Conservation (phyloP, 805 yeast species). For the Wickerhamiella kurtzmanii region DNA sequence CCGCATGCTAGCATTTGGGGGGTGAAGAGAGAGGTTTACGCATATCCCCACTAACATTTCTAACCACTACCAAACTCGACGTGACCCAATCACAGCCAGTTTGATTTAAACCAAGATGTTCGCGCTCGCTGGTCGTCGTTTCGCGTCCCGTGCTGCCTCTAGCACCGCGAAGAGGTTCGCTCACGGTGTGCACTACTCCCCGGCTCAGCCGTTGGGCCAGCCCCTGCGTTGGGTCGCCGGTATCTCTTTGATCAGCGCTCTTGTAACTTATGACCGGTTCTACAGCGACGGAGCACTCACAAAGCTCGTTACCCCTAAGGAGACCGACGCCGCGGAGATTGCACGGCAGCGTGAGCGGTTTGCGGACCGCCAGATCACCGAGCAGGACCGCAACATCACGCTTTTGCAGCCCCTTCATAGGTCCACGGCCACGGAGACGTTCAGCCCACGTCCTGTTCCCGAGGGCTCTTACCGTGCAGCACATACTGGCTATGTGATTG, state of each 20-base stretch:
- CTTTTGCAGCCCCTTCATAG: slow-evolving; percentile 14
- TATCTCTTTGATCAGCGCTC: slow-evolving; percentile 11
- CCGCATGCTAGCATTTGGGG: slow-evolving; percentile 42
- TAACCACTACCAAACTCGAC: not conserved
- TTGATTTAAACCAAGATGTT: not conserved
- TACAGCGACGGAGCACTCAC: slow-evolving; percentile 17
- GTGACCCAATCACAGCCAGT: not conserved
- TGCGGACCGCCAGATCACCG: slow-evolving; percentile 13
- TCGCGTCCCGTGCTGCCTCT: not conserved
- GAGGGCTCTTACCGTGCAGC: slow-evolving; percentile 19
- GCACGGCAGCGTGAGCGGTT: slow-evolving; percentile 13
- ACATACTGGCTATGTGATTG: slow-evolving; percentile 18
- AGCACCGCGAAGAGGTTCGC: slow-evolving; percentile 1
- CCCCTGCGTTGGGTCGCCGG: slow-evolving; percentile 20
- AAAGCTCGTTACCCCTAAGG: slow-evolving; percentile 15
- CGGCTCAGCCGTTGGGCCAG: slow-evolving; percentile 18
- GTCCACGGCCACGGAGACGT: slow-evolving; percentile 10
- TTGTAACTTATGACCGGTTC: slow-evolving; percentile 19
- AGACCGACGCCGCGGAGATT: slow-evolving; percentile 10
- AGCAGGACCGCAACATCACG: slow-evolving; percentile 16
- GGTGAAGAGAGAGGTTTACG: not conserved
- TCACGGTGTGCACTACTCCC: slow-evolving; percentile 17
- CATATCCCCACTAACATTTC: not conserved
- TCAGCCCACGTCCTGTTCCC: slow-evolving; percentile 23
- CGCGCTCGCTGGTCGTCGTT: not conserved